Evolutionary conservation across 2,329 filamentous ascomycete genomes (phyloP), one percentile per base, ranked within the genome.

Genomic region (Venturia effusa): DNA sequence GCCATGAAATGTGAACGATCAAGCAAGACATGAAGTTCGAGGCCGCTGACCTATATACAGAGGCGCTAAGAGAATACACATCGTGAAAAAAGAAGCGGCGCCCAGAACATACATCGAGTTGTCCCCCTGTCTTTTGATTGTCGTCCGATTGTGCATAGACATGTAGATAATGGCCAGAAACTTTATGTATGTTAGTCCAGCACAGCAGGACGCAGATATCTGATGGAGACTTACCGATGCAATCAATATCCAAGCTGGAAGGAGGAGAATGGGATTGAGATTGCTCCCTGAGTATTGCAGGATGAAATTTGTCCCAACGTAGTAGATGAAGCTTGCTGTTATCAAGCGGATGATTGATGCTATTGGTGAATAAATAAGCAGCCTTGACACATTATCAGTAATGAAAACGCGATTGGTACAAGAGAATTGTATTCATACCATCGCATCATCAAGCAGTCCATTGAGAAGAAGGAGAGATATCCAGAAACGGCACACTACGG

Each of bases 401-500:
- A 24, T 27, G 45, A 60, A 62, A 19, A 37, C 17, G 34, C 13
- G 10, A 3, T 54, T 1, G 11, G 27, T 7, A 30, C 8, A 15
- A 19, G 10, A 19, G 24, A 8, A 37, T 19, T 15, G 22, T 15
- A 24, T 6, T 17, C 41, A 54, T 62, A 62, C 61, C 61, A 62
- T 62, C 61, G 24, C 61, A 62, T 62, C 61, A 62, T 62, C 32
- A 62, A 41, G 39, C 61, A 62, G 61, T 64, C 62, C 62, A 64
- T 64, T 10, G 62, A 59, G 57, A 64, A 64, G 34, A 64, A 64
- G 27, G 62, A 60, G n/a, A 64, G 30, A 57, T 64, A 64, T 41
- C 62, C 62, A 48, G 54, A 64, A 19, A 64, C 62, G 34, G 55
- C 62, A 61, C 62, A 64, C 62, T 62, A 24, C 17, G 41, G 15